Percentiles rank a stretch among this genome's conserved stretches.
Conservation (phyloP, 176 grass and related monocot genomes). For the Triticum monococcum region DNA sequence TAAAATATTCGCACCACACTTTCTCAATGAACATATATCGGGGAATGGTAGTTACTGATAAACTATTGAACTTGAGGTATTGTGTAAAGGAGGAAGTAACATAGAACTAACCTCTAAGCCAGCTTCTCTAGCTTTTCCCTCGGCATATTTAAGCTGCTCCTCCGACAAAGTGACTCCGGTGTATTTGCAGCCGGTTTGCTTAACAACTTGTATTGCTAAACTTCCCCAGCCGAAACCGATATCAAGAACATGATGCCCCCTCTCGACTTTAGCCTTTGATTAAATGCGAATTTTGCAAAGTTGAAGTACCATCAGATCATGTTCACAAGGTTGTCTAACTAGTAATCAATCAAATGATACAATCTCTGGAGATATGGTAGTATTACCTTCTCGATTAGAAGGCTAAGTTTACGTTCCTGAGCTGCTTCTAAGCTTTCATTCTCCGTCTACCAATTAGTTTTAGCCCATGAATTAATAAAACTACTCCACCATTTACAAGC, state of each 20-base stretch:
- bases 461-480: conserved; percentile 4
- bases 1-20: neutral
- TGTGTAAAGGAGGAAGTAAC: neutral
- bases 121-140: conserved; percentile 1
- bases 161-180: conserved; percentile 7
- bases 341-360: neutral
- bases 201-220: conserved; percentile 10
- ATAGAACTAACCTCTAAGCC: conserved; percentile 12
- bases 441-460: neutral
- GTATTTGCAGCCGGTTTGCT: conserved; percentile 10
- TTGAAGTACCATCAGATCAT: neutral
- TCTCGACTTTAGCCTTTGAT: neutral
- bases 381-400: neutral
- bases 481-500: neutral
- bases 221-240: conserved; percentile 2
- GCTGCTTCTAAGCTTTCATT: conserved; percentile 5
- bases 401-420: neutral
- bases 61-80: neutral
- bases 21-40: neutral
- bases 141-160: neutral
- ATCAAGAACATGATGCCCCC: conserved; percentile 12
- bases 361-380: neutral
- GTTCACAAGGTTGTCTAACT: neutral
- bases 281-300: neutral
- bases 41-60: neutral